Conservation (phyloP, 176 grass and related monocot species). For the Carex kokanica region DNA sequence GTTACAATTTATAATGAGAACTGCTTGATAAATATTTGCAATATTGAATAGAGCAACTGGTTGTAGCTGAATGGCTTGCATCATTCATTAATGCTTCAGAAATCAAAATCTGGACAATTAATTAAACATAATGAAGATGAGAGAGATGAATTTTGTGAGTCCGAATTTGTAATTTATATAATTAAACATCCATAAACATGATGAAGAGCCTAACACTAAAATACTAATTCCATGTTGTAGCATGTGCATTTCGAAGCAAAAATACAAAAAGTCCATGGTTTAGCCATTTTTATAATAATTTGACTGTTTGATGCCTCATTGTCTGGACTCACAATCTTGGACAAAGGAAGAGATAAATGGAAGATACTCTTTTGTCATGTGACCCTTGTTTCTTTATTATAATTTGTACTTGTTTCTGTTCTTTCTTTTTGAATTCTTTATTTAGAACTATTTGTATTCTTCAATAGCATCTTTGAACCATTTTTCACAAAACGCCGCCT, state of each 20-base stretch:
- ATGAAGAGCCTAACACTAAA: conserved; percentile 1
- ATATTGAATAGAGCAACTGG: neutral
- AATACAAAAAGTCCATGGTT: conserved; percentile 15
- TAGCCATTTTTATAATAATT: conserved; percentile 6
- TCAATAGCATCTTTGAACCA: neutral
- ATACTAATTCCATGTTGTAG: conserved; percentile 17
- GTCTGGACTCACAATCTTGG: conserved; percentile 1
- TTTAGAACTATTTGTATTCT: conserved; percentile 1
- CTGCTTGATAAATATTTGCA: neutral
- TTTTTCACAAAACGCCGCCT: neutral
- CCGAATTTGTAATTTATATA: neutral
- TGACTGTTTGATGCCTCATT: neutral
- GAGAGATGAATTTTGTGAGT: neutral
- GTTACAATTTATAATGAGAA: no score
- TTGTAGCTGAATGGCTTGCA: neutral
- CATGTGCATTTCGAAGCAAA: conserved; percentile 19
- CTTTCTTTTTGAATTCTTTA: neutral
- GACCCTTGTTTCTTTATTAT: conserved; percentile 4
- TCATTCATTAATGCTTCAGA: neutral
- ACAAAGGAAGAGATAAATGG: conserved; percentile 28
- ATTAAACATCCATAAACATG: neutral
- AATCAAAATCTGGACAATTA: neutral
- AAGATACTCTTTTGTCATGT: conserved; percentile 33
- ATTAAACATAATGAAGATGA: neutral
- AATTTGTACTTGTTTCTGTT: neutral